Evolutionary conservation across 2,329 filamentous ascomycete genomes (phyloP), one percentile per base, ranked within the genome.

Genomic region (Claviceps sorghi): DNA sequence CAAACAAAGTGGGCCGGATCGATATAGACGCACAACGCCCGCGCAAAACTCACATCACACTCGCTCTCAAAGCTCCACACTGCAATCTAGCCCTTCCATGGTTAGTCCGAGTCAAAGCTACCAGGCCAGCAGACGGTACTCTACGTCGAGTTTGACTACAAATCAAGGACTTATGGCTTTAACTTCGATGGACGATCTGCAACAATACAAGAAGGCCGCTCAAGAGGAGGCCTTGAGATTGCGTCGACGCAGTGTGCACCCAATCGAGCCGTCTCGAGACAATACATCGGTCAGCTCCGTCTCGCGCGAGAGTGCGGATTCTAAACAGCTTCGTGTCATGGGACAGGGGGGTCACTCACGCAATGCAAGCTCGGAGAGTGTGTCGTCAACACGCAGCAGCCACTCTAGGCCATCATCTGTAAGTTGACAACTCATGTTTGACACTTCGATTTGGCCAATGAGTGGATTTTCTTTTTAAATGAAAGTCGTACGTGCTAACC

Each of bases 171-270:
- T 56, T 26, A 40, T 68, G 34, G 60, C 67, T 13, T 84, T 80
- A 3, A 61, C 66, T 8, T 68, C 75, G 59, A 76, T 77, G 48
- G 88, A 94, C 65, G 87, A 93, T 59, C 79, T 82, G 63, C 78
- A 82, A 52, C 62, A 88, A 54, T 72, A 75, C 60, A 80, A 74
- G 53, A 72, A 75, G 52, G 65, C 73, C 29, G 65, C 70, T n/a
- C 67, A 78, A 19, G 88, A 91, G 30, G 76, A 84, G 38, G 78
- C 82, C 10, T 88, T 85, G 67, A 78, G 87, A 62, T 85, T 89
- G 67, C 78, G 89, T 60, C 81, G 89, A 63, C 82, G 89, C 58
- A 96, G 89, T 68, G 79, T 94, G 70, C 87, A 87, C 58, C 84
- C 80, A 19, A 67, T 77, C 55, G 75, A 79, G 26, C 57, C 58